A percentile compares a stretch with the other conserved stretches of the same genome.
These are phyloP conservation scores for Aspergillus niger DNA, from an alignment of 2,329 filamentous ascomycete genomes.

Conservation along the genomic window DNA sequence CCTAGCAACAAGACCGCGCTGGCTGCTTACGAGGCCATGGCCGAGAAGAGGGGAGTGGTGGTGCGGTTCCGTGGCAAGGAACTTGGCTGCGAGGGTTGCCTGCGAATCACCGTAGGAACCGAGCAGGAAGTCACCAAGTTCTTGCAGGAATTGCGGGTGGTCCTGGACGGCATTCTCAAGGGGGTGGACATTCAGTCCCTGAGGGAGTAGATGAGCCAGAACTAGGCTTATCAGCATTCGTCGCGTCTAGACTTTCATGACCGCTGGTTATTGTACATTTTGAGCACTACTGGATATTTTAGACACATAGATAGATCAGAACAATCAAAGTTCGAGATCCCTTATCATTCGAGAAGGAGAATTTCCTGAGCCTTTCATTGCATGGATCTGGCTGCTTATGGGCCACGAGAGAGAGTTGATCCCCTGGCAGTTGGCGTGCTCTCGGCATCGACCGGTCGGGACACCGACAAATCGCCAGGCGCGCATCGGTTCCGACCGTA, in stretches of 20 bases:
- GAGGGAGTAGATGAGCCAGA: not conserved
- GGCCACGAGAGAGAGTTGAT: not conserved
- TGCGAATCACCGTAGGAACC: constrained; percentile 91
- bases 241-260: constrained; percentile 6
- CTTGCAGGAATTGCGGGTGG: constrained; percentile 63
- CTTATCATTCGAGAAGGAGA: not conserved
- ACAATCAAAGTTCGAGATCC: not conserved
- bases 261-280: constrained; percentile 2
- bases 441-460: constrained; percentile 3
- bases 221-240: not conserved
- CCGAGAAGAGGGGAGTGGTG: constrained; percentile 84
- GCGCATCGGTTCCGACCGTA: not conserved
- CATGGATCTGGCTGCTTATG: not conserved
- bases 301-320: not conserved
- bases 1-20: constrained; percentile 79
- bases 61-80: constrained; percentile 94
- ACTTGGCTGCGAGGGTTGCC: constrained; percentile 80
- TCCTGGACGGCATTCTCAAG: constrained; percentile 53
- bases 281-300: not conserved
- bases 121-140: constrained; percentile 82
- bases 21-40: constrained; percentile 79
- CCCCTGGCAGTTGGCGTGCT: not conserved
- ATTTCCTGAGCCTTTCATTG: not conserved
- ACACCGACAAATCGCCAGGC: not conserved
- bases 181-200: constrained; percentile 36